phyloP scores from a whole-genome alignment of 2,329 filamentous ascomycete genomes.

The Monosporascus sp. region DNA sequence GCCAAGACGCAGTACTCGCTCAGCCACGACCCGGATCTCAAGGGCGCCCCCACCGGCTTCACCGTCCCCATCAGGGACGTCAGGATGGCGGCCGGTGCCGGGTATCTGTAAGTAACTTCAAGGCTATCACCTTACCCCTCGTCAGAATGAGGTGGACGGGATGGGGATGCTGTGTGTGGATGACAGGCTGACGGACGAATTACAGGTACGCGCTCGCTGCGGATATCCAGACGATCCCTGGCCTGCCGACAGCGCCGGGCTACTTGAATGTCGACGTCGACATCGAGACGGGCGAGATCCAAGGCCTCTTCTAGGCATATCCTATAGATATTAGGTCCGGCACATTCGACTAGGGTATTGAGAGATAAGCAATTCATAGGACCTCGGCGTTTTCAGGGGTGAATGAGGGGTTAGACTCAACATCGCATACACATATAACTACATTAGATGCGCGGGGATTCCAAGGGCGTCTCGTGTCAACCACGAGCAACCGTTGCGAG shows the following conservation, averaged over 20 bases:
- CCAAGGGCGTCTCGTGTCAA: background rate
- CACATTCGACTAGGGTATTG: background rate
- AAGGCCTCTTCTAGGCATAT: slow-evolving; percentile 72
- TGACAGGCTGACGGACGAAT: slow-evolving; percentile 26
- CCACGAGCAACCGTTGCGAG: background rate
- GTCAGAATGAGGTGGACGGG: too few relatives aligned
- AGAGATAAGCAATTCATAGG: too few relatives aligned
- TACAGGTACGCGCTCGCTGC: slow-evolving; percentile 82
- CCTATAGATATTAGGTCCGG: background rate
- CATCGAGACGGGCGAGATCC: slow-evolving; percentile 75
- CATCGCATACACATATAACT: background rate
- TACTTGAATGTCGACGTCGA: slow-evolving; percentile 92
- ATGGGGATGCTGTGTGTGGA: too few relatives aligned
- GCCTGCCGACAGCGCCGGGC: slow-evolving; percentile 87
- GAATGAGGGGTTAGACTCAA: background rate
- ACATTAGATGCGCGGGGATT: background rate
- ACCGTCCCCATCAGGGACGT: slow-evolving; percentile 93
- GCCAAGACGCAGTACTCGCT: slow-evolving; percentile 98
- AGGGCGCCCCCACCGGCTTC: slow-evolving; percentile 92
- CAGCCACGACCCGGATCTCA: slow-evolving; percentile 85
- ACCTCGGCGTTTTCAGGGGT: background rate
- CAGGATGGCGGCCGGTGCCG: slow-evolving; percentile 86
- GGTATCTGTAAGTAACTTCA: slow-evolving; percentile 65
- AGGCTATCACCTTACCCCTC: too few relatives aligned
- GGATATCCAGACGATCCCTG: slow-evolving; percentile 97